Evolutionary conservation across 2,329 filamentous ascomycete genomes (phyloP).

Genomic region (Diplodia corticola): DNA sequence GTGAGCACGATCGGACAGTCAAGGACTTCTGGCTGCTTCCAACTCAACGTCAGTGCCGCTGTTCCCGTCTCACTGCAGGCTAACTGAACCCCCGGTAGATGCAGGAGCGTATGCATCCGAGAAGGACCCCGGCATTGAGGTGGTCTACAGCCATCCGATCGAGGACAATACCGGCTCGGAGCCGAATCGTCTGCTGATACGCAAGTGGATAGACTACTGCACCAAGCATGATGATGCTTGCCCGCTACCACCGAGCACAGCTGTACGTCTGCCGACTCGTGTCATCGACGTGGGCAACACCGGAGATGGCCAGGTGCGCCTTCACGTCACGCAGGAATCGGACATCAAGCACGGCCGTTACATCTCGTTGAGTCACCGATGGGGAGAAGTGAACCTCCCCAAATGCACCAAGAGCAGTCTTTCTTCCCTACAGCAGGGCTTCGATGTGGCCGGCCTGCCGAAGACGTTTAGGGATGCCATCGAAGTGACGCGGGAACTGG

Average conservation of each 20-base stretch:
- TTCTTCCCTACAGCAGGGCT: background rate
- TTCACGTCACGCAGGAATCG: background rate
- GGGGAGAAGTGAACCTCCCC: background rate
- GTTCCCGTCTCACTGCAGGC: background rate
- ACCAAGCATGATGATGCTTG: background rate
- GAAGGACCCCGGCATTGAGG: background rate
- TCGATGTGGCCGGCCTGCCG: background rate
- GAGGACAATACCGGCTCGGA: background rate
- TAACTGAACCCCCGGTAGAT: background rate
- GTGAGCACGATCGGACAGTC: background rate
- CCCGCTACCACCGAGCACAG: background rate
- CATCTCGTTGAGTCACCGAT: background rate
- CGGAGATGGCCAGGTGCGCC: background rate
- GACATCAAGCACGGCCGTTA: background rate
- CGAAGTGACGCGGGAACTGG: background rate
- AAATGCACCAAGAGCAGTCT: background rate
- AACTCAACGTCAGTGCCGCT: background rate
- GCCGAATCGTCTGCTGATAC: background rate
- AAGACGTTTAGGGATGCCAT: background rate
- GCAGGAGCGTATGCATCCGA: background rate
- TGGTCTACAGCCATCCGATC: background rate
- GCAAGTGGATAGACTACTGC: background rate
- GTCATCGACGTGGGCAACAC: background rate
- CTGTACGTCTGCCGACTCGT: background rate
- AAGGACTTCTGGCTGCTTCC: background rate